Evolutionary conservation across 2,329 filamentous ascomycete species (phyloP), one percentile per base, ranked within the genome.

Genomic region (Paracamarosporium sp.): DNA sequence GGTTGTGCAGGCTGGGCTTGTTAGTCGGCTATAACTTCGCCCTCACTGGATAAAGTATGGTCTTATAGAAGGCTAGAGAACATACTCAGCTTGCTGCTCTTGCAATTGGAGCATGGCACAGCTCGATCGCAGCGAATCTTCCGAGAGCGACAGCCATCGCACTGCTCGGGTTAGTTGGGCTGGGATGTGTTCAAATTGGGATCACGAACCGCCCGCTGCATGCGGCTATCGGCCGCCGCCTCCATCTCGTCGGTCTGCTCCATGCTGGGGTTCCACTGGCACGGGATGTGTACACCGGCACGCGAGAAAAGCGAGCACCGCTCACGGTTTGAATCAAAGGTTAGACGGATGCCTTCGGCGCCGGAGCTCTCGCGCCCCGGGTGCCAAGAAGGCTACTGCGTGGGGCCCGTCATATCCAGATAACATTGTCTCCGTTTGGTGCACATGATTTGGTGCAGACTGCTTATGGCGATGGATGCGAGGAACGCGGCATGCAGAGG

Each of bases 91-190:
- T 76, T 76, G 64, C 72, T 73, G 33, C 71, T 72, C 59, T 63
- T 68, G 58, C 75, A 77, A 41, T 75, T 76, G 1, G 75, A 76
- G 44, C 75, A 77, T 31, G 75, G 74, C 2, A 64, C 61, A 8
- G 44, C 46, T 61, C 73, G 62, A 44, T 76, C 73, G 53, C 73
- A 76, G 22, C 71, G 69, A 38, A 76, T 74, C 56, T 76, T 76
- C 24, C 73, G 62, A 12, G 68, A 70, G 43, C 73, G 65, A 50
- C 73, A 76, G 9, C 66, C 67, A 53, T 76, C 73, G 50, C 73
- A 76, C 73, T 76, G 56, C 25, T 47, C 7, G 13, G 9, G 58
- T 28, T 30, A 50, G 53, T 60, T 52, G 27, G 22, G 27, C 40
- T 25, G 15, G 43, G 36, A 40, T 48, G 33, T 28, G 13, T 3